A percentile compares a stretch with the other conserved stretches of the same genome.
Conservation (phyloP, 2,329 filamentous ascomycete species). For the Thielaviopsis musarum region DNA sequence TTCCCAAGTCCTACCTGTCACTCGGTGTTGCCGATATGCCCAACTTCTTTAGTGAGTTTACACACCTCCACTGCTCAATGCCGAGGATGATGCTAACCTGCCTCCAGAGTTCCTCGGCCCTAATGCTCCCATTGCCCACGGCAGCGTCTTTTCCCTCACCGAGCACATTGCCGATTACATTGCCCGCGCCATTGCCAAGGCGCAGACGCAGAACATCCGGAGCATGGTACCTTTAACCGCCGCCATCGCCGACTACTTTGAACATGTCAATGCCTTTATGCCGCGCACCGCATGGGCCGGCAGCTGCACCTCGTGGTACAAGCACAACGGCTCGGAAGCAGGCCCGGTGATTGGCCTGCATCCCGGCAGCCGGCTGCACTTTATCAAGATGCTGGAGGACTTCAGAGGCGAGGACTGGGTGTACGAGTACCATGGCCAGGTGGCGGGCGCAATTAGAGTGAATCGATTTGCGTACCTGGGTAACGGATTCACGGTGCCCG, state of each 20-base stretch:
- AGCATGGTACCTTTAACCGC: conserved; percentile 27
- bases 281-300: conserved; percentile 34
- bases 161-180: conserved; percentile 37
- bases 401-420: conserved; percentile 37
- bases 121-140: conserved; percentile 33
- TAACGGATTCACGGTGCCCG: conserved; percentile 33
- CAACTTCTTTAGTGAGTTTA: conserved; percentile 37
- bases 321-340: conserved; percentile 23
- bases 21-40: conserved; percentile 33
- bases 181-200: conserved; percentile 29
- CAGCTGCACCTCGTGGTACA: conserved; percentile 34
- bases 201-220: conserved; percentile 32
- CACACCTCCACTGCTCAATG: not conserved
- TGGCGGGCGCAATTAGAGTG: conserved; percentile 12
- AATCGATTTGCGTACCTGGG: conserved; percentile 36
- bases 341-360: conserved; percentile 33
- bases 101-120: conserved; percentile 31
- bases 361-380: conserved; percentile 33
- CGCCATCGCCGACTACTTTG: conserved; percentile 33
- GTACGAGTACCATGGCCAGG: conserved; percentile 24
- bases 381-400: conserved; percentile 34
- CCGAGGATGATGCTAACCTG: not conserved
- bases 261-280: conserved; percentile 33
- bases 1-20: conserved; percentile 35
- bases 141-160: conserved; percentile 32